Evolutionary conservation across 2,329 filamentous ascomycete species (phyloP), one percentile per base, ranked within the genome.

Genomic region (Penicillium sp.): DNA sequence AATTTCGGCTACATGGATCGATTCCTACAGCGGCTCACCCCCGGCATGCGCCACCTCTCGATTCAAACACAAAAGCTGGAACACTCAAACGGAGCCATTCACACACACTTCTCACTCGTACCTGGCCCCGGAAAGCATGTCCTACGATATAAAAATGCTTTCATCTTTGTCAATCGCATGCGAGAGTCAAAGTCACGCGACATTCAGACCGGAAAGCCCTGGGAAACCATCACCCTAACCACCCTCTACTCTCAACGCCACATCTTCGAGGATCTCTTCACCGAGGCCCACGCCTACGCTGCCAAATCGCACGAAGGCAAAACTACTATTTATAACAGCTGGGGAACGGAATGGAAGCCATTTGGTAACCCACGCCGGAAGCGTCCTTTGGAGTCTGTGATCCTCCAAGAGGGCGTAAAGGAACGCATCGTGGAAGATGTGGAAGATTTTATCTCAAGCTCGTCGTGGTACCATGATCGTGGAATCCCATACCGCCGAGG

Each of bases 181-280:
- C 91, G 96, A 62, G 91, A 96, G 70, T 83, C 82, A 36, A 94
- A 92, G 52, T 87, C 90, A 1, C 90, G 85, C 59, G 82, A 93
- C 67, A 83, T 88, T 67, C 85, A 86, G 46, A 92, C 88, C 24
- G 94, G 93, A 53, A 88, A 90, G 63, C 94, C 94, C 1, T 96
- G 96, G 78, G 94, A 99, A 76, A 96, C 92, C 1, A 83, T 99
- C 45, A 94, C 91, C 54, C 77, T 99, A 55, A 97, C 93, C 3
- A 93, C 94, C 1, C 81, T 99, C 11, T 97, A 96, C 79, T 83
- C 90, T 45, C 88, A 96, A 63, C 88, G 92, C 3, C 85, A 93
- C 64, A 84, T 97, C 13, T 97, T 99, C 67, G 90, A 96, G 70
- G 85, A 91, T 21, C 85, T 99, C 13, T 97, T 99, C 66, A 82